Evolutionary conservation across 2,329 filamentous ascomycete species (phyloP).

Genomic region (Phaeosphaeriaceae sp.): DNA sequence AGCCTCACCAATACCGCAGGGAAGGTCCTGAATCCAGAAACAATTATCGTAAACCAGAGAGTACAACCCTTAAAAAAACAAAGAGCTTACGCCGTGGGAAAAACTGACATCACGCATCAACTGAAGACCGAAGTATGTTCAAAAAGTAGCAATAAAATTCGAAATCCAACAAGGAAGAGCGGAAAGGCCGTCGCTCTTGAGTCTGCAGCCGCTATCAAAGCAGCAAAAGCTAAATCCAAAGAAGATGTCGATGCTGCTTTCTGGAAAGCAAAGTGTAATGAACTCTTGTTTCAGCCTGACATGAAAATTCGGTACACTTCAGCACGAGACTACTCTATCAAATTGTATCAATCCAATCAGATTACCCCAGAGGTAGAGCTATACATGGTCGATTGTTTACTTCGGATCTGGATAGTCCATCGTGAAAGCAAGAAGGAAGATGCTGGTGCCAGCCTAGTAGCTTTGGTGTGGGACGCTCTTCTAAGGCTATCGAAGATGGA

Average conservation of each 20-base stretch:
- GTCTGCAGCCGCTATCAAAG: slow-evolving; percentile 7
- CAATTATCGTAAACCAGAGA: slow-evolving; percentile 57
- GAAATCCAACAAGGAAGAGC: slow-evolving; percentile 6
- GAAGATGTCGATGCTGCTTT: slow-evolving; percentile 5
- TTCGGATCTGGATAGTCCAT: slow-evolving; percentile 6
- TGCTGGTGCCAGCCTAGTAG: slow-evolving; percentile 6
- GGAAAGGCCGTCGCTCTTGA: slow-evolving; percentile 7
- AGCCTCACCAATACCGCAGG: slow-evolving; percentile 71
- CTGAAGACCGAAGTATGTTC: too few species aligned
- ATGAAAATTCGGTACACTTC: too few species aligned
- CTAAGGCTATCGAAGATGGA: slow-evolving; percentile 4
- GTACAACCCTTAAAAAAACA: neutral
- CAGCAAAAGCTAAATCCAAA: slow-evolving; percentile 8
- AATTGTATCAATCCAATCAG: too few species aligned
- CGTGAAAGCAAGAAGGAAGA: slow-evolving; percentile 3
- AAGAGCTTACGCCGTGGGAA: slow-evolving; percentile 20
- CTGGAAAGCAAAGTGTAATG: slow-evolving; percentile 9
- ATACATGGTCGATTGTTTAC: neutral
- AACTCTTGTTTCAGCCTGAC: slow-evolving; percentile 2
- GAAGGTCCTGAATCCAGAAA: slow-evolving; percentile 68
- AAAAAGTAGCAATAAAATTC: slow-evolving; percentile 7
- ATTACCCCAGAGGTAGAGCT: too few species aligned
- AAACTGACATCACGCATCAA: slow-evolving; percentile 15
- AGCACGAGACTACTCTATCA: too few species aligned
- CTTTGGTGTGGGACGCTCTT: slow-evolving; percentile 10